Percentiles rank a stretch among this genome's conserved stretches.
These are phyloP conservation scores for Myxozyma kluyveri DNA, from an alignment of 805 yeast genomes.

Conservation along the genomic window DNA sequence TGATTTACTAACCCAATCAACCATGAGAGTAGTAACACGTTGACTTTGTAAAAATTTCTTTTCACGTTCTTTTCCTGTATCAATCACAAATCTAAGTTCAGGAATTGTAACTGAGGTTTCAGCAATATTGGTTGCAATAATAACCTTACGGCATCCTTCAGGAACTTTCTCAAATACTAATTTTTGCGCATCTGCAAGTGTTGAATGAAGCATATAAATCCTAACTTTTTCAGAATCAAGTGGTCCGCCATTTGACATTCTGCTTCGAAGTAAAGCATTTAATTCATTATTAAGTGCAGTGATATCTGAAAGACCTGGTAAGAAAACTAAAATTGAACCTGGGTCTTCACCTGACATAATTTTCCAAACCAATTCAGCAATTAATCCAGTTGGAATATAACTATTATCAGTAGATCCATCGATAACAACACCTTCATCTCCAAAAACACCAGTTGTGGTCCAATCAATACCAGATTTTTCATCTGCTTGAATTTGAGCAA, in stretches of 20 bases:
- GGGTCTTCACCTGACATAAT: conserved; percentile 5
- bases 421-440: conserved; percentile 2
- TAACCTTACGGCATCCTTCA: conserved; percentile 57
- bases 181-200: conserved; percentile 49
- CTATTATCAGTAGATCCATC: conserved; percentile 12
- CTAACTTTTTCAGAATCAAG: conserved; percentile 1
- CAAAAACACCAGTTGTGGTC: conserved; percentile 10
- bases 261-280: background rate
- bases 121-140: conserved; percentile 84
- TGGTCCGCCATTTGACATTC: background rate
- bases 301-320: conserved; percentile 32
- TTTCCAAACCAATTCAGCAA: conserved; percentile 17
- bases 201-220: conserved; percentile 29
- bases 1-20: conserved; percentile 72
- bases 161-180: conserved; percentile 57
- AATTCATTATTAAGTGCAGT: conserved; percentile 4
- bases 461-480: conserved; percentile 16
- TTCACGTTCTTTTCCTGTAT: conserved; percentile 72
- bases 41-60: conserved; percentile 70
- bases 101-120: conserved; percentile 86
- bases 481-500: background rate
- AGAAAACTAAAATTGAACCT: conserved; percentile 31
- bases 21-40: conserved; percentile 69
- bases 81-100: conserved; percentile 73
- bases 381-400: conserved; percentile 18